Conservation (phyloP, 2,329 filamentous ascomycete species). For the Aspergillus pseudoterreus region DNA sequence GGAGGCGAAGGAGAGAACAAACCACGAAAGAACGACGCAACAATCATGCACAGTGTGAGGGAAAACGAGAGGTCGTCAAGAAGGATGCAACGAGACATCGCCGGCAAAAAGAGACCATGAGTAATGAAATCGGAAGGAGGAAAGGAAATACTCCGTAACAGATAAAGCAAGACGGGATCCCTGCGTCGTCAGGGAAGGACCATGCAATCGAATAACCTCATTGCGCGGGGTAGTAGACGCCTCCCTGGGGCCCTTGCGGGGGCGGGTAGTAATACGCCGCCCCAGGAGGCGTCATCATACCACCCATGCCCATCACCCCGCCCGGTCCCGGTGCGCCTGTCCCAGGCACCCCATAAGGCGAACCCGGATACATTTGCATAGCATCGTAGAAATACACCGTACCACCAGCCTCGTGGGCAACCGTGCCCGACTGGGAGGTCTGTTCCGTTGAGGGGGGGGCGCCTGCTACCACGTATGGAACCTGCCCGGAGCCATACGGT, state of each 20-base stretch:
- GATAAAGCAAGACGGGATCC: conserved; percentile 1
- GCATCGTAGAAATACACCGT: conserved; percentile 95
- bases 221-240: conserved; percentile 57
- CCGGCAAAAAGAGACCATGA: neutral
- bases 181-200: neutral
- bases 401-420: conserved; percentile 86
- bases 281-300: conserved; percentile 69
- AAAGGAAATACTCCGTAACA: neutral
- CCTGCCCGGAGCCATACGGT: conserved; percentile 54
- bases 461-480: conserved; percentile 32
- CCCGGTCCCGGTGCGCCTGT: conserved; percentile 45
- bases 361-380: conserved; percentile 57
- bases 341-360: conserved; percentile 44
- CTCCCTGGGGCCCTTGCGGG: conserved; percentile 48
- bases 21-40: conserved; percentile 3
- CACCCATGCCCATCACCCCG: conserved; percentile 66
- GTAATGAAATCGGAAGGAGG: neutral
- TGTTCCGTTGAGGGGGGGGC: conserved; percentile 31
- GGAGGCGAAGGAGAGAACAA: neutral
- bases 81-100: neutral
- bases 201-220: conserved; percentile 10
- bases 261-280: conserved; percentile 50
- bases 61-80: conserved; percentile 4
- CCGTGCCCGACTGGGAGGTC: conserved; percentile 51
- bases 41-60: neutral